These are phyloP conservation scores for Penicillium manginii DNA, from an alignment of 495 filamentous ascomycete genomes.

Conservation along the genomic window DNA sequence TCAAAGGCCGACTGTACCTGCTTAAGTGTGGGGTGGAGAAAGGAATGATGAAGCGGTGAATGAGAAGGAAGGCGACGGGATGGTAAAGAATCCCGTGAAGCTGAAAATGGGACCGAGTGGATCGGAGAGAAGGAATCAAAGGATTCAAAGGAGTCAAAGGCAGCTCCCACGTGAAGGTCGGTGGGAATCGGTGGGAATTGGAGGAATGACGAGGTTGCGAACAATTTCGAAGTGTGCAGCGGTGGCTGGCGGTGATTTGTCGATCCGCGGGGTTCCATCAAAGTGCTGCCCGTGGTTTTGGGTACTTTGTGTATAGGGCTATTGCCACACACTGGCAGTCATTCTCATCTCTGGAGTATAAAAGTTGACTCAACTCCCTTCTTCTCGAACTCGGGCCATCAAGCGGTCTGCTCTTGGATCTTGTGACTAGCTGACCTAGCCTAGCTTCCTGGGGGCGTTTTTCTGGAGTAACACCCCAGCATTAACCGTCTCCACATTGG, in stretches of 20 bases:
- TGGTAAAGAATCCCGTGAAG: neutral
- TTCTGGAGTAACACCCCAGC: constrained; percentile 2
- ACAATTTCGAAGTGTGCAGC: constrained; percentile 23
- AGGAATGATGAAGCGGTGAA: constrained; percentile 4
- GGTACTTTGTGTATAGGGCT: no score
- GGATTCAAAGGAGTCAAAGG: neutral
- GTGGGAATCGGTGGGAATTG: neutral
- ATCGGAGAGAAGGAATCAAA: neutral
- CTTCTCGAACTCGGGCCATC: neutral
- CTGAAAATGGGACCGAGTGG: neutral
- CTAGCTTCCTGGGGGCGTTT: constrained; percentile 2
- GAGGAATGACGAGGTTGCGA: neutral
- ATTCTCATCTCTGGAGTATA: no score
- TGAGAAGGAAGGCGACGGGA: neutral
- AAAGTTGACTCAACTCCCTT: no score
- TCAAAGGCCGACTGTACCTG: constrained; percentile 27
- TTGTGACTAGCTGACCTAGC: neutral
- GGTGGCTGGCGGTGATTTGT: constrained; percentile 29
- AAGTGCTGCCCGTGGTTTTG: neutral
- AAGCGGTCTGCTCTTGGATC: neutral
- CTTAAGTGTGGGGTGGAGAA: constrained; percentile 12
- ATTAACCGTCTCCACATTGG: neutral
- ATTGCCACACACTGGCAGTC: no score
- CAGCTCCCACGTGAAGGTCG: neutral
- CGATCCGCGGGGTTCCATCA: constrained; percentile 22